Conservation (phyloP, 116 monocot species). For the Papilionanthe hybrid region DNA sequence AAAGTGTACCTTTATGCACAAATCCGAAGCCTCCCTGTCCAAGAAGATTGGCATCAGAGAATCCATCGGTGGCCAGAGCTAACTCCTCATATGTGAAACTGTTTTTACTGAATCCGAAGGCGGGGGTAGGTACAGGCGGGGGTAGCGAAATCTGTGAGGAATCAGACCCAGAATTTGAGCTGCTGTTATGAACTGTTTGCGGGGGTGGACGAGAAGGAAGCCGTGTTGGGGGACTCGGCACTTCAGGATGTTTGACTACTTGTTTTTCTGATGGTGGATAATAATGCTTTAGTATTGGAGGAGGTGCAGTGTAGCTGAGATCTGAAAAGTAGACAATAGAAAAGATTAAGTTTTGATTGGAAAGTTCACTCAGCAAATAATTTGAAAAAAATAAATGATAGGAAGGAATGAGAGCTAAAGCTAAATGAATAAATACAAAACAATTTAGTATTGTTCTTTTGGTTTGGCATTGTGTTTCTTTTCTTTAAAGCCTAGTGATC, state of each 20-base stretch:
- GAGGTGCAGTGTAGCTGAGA: conserved; percentile 28
- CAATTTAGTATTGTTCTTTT: too few relatives aligned
- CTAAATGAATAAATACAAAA: too few relatives aligned
- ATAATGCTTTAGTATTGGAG: conserved; percentile 56
- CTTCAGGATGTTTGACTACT: conserved; percentile 33
- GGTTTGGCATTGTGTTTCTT: too few relatives aligned
- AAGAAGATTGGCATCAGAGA: conserved; percentile 76
- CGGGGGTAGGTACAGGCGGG: conserved; percentile 25
- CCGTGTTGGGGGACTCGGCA: conserved; percentile 41
- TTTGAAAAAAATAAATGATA: neutral
- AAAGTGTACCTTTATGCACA: conserved; percentile 68
- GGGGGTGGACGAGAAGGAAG: conserved; percentile 10
- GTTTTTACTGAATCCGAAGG: conserved; percentile 30
- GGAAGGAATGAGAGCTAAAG: neutral
- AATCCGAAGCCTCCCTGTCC: conserved; percentile 86
- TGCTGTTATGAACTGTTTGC: conserved; percentile 19
- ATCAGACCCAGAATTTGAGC: conserved; percentile 33
- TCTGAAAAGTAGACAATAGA: conserved; percentile 22
- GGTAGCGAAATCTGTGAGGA: conserved; percentile 22
- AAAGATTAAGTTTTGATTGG: neutral
- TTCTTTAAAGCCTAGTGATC: too few relatives aligned
- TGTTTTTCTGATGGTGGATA: conserved; percentile 38
- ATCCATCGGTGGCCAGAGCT: conserved; percentile 57
- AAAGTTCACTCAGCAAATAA: neutral
- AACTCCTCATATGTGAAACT: conserved; percentile 44